Base-by-base conservation (phyloP, 257 asterid species). In the Verbena officinalis region DNA sequence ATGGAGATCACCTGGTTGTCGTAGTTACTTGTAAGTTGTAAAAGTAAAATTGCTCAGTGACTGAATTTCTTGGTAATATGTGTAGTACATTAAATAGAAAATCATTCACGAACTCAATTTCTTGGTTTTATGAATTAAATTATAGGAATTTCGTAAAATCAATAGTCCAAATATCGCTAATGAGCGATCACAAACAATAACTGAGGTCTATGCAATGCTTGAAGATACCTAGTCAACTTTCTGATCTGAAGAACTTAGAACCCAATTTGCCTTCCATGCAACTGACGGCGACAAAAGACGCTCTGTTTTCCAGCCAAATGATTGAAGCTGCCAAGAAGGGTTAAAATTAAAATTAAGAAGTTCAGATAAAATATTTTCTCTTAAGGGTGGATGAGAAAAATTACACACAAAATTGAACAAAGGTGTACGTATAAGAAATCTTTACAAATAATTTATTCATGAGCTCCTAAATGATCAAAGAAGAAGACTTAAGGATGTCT, bases 241-340 rank as follows among this genome's bases (percentile, higher is more conserved):
- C 34, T 62, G 65, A 39, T 68, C 83, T 3, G 83, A 75, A 40
- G 95, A 69, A 53, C 53, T 64, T 44, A 45, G 45, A 54, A 72
- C 59, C 99, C 99, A 90, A 53, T 71, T 84, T 23, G 99, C 99
- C 81, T 86, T 90, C 99, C 99, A 93, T 52, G 80, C 81, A 49
- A 93, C 81, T 1, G 97, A 81, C 33, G 96, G 89, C 15, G 97
- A 79, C 40, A 87, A 68, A 46, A 93, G 94, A 11, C 96, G 95
- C 59, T 90, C 95, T 0, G 97, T 84, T 80, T 83, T 90, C 99
- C 99, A 93, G 50, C 95, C 94, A 0, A 72, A 69, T 10, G 90
- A 73, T 45, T 73, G 84, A 75, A 93, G 91, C 99, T 90, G 95
- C 70, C 72, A 75, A 67, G 64, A 52, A 14, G 55, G 56, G 40